Percentiles rank a stretch among this genome's conserved stretches.
Evolutionary conservation across 306 rosid genomes (phyloP).

Genomic region (Prosopis cineraria): DNA sequence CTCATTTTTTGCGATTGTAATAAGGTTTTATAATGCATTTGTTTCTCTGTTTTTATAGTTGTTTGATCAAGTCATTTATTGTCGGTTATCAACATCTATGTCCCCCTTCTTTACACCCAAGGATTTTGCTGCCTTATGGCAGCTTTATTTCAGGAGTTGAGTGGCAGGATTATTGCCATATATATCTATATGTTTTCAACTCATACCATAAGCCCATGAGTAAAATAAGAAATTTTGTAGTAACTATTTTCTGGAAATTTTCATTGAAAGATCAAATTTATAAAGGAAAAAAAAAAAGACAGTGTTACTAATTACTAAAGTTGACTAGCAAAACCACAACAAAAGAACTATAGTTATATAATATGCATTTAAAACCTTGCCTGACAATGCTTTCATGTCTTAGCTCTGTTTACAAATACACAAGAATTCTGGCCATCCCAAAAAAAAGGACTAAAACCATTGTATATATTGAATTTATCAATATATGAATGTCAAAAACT

Average conservation of each 20-base stretch:
- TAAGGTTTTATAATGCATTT: background rate
- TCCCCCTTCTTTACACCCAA: background rate
- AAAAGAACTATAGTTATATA: too few relatives aligned
- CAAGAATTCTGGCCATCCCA: background rate
- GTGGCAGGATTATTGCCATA: background rate
- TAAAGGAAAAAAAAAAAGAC: background rate
- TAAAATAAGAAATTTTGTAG: background rate
- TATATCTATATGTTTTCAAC: background rate
- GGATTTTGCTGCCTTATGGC: background rate
- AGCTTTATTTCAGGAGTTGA: background rate
- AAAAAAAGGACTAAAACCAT: background rate
- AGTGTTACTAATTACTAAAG: background rate
- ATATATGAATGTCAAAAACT: background rate
- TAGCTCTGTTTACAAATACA: background rate
- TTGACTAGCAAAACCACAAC: too few relatives aligned
- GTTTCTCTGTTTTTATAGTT: background rate
- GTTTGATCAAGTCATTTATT: background rate
- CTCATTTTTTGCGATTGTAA: background rate
- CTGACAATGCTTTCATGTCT: background rate
- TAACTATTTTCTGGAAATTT: background rate
- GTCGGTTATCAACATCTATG: background rate
- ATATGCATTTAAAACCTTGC: too few relatives aligned
- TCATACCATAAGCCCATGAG: background rate
- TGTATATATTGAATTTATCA: background rate
- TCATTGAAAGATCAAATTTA: background rate